phyloP scores from a whole-genome alignment of 163 green algal species.

The Smithsoniella earleae region DNA sequence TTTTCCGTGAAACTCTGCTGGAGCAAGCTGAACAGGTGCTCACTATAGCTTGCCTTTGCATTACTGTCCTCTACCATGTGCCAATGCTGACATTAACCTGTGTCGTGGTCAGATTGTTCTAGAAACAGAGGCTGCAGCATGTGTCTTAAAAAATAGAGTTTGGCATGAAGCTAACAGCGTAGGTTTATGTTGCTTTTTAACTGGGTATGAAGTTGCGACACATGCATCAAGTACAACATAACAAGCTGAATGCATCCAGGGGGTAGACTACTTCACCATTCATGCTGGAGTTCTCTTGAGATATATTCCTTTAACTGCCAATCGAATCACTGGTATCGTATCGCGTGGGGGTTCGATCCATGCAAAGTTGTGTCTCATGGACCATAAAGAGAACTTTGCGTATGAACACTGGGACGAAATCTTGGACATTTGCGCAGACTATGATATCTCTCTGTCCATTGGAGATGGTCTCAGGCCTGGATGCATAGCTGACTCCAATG shows the following conservation, averaged over 20 bases:
- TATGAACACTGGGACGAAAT: conserved; percentile 97
- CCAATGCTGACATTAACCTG: no score
- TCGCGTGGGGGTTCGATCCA: conserved; percentile 86
- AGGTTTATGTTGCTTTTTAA: no score
- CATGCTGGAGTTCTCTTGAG: conserved; percentile 84
- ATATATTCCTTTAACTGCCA: conserved; percentile 82
- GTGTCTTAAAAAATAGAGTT: no score
- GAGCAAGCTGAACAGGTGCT: conserved; percentile 83
- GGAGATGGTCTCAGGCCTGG: conserved; percentile 70
- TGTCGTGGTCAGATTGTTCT: no score
- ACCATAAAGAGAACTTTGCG: conserved; percentile 92
- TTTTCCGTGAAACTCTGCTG: conserved; percentile 86
- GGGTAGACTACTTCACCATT: conserved; percentile 97
- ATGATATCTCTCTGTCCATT: conserved; percentile 85
- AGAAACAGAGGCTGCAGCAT: no score
- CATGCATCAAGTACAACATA: no score
- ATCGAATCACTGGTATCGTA: conserved; percentile 88
- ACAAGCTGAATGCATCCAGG: conserved; percentile 52
- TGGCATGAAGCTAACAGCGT: no score
- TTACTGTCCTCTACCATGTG: no score
- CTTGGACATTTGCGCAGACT: conserved; percentile 82
- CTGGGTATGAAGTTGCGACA: no score
- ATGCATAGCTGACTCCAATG: conserved; percentile 78
- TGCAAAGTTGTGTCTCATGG: conserved; percentile 80
- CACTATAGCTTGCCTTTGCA: not conserved